Percentiles rank a stretch among this genome's conserved stretches.
phyloP scores from a whole-genome alignment of 768 basidiomycete genomes.

The Boletus vermiculosoides region DNA sequence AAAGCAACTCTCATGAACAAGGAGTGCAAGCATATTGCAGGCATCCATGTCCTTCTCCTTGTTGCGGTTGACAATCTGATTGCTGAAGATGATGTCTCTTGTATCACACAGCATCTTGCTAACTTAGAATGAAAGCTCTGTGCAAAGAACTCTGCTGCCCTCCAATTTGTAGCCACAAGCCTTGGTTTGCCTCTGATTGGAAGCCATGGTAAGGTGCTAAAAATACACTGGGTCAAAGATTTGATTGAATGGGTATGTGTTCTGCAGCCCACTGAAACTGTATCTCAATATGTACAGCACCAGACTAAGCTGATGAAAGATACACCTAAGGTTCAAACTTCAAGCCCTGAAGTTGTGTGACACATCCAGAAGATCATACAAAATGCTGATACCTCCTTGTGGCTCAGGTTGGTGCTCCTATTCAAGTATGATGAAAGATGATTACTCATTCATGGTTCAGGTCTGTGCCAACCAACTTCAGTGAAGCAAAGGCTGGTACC shows the following conservation, averaged over 20 bases:
- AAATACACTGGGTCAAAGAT: conserved; percentile 6
- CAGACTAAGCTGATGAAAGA: neutral
- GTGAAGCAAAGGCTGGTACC: too few relatives aligned
- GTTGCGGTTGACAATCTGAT: neutral
- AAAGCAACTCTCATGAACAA: neutral
- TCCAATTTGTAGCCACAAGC: neutral
- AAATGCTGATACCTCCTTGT: conserved; percentile 9
- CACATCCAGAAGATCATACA: conserved; percentile 3
- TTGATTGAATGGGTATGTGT: conserved; percentile 9
- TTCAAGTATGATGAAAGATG: too few relatives aligned
- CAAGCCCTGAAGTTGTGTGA: neutral
- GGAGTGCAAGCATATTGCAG: neutral
- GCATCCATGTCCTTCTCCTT: conserved; percentile 3
- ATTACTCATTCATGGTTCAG: too few relatives aligned
- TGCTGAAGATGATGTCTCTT: neutral
- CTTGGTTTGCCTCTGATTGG: neutral
- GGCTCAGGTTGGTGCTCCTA: conserved; percentile 4
- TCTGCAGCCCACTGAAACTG: neutral
- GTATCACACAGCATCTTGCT: neutral
- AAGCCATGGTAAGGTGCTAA: neutral
- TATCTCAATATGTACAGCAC: neutral
- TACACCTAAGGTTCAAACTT: neutral
- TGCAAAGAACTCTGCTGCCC: neutral
- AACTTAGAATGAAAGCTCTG: neutral
- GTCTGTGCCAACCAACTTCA: too few relatives aligned